phyloP scores from a whole-genome alignment of 1,284 basidiomycete species.

The Malassezia restricta region DNA sequence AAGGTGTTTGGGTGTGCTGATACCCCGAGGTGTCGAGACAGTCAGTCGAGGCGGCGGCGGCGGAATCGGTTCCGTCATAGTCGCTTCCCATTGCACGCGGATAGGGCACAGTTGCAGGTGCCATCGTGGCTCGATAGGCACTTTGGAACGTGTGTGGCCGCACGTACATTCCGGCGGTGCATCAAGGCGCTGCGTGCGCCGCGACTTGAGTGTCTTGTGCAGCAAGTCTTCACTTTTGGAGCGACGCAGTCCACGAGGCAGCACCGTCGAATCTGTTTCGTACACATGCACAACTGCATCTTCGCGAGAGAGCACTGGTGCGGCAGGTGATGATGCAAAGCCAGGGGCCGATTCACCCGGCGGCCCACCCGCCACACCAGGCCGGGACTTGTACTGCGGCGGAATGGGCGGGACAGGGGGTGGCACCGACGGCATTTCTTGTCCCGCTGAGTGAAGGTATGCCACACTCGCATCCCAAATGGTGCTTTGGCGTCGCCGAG shows the following conservation, averaged over 20 bases:
- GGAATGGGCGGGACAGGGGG: not conserved
- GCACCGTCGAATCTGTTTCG: not conserved
- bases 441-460: not conserved
- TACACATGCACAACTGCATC: slow-evolving; percentile 6
- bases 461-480: slow-evolving; percentile 15
- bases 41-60: slow-evolving; percentile 14
- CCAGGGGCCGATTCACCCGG: not conserved
- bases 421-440: slow-evolving; percentile 1
- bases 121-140: slow-evolving; percentile 7
- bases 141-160: not conserved
- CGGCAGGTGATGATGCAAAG: slow-evolving; percentile 6
- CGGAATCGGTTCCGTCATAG: not conserved
- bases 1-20: slow-evolving; percentile 5
- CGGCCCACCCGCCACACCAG: not conserved
- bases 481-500: slow-evolving; percentile 1
- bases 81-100: slow-evolving; percentile 5
- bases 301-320: slow-evolving; percentile 7
- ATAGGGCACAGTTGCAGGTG: slow-evolving; percentile 12
- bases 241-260: slow-evolving; percentile 7
- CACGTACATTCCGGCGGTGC: slow-evolving; percentile 1
- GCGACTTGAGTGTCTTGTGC: slow-evolving; percentile 11
- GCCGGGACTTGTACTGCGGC: not conserved
- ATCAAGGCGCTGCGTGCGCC: not conserved
- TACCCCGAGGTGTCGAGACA: slow-evolving; percentile 10
- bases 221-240: slow-evolving; percentile 14